Conservation (phyloP, 805 yeast genomes). For the Saccharomyces cerevisiae region DNA sequence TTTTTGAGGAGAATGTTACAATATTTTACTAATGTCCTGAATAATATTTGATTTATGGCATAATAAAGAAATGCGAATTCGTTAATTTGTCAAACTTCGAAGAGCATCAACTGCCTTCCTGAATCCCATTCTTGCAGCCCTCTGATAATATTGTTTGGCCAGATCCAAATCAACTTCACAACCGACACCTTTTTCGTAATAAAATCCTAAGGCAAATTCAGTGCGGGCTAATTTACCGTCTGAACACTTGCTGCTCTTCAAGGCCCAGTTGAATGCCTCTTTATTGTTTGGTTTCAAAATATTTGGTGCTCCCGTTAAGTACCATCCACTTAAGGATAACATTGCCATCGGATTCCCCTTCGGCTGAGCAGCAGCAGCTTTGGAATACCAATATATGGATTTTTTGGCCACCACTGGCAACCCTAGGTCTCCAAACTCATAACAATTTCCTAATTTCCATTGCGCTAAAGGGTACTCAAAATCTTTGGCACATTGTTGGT, state of each 20-base stretch:
- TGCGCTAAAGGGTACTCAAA: constrained; percentile 59
- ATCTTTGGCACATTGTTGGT: constrained; percentile 48
- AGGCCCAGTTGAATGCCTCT: constrained; percentile 63
- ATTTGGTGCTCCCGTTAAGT: constrained; percentile 57
- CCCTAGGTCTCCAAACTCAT: constrained; percentile 58
- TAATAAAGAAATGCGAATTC: not conserved
- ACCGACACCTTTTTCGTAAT: constrained; percentile 59
- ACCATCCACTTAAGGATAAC: constrained; percentile 71
- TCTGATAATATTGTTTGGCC: constrained; percentile 44
- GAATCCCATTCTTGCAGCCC: constrained; percentile 58
- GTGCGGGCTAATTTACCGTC: constrained; percentile 54
- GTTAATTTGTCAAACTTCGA: constrained; percentile 2
- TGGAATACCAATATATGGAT: constrained; percentile 66
- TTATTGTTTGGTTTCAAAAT: constrained; percentile 46
- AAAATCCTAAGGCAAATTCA: constrained; percentile 62
- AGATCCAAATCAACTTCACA: constrained; percentile 35
- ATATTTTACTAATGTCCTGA: not conserved
- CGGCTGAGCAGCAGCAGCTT: constrained; percentile 40
- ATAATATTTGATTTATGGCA: not conserved
- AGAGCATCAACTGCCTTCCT: constrained; percentile 38
- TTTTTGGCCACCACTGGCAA: constrained; percentile 45
- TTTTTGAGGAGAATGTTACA: not conserved
- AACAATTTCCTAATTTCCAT: constrained; percentile 61
- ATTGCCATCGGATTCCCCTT: constrained; percentile 57
- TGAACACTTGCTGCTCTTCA: constrained; percentile 41